phyloP scores from a whole-genome alignment of 768 basidiomycete genomes.

The Clitopilus hobsonii region DNA sequence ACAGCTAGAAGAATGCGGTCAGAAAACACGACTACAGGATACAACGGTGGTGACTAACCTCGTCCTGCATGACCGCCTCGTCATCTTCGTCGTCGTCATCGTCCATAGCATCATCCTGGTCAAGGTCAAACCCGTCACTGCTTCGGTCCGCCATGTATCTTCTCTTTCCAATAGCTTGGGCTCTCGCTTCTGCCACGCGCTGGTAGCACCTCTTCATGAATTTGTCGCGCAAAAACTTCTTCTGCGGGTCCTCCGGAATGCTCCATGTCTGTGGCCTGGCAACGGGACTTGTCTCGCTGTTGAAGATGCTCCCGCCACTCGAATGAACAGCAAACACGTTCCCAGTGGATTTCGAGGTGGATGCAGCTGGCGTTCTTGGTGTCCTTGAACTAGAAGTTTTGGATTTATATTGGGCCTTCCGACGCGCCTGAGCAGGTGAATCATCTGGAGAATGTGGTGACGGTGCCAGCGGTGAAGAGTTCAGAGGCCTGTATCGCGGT shows the following conservation, averaged over 20 bases:
- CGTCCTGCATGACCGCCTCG: slow-evolving; percentile 56
- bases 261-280: not conserved
- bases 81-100: slow-evolving; percentile 54
- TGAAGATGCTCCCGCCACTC: slow-evolving; percentile 19
- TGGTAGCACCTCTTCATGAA: slow-evolving; percentile 61
- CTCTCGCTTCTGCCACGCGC: slow-evolving; percentile 52
- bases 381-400: slow-evolving; percentile 9
- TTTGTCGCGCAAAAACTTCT: slow-evolving; percentile 51
- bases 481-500: slow-evolving; percentile 27
- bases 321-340: slow-evolving; percentile 7
- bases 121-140: slow-evolving; percentile 37
- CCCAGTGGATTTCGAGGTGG: slow-evolving; percentile 12
- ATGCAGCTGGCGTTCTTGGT: slow-evolving; percentile 23
- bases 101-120: slow-evolving; percentile 28
- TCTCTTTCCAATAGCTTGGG: slow-evolving; percentile 38
- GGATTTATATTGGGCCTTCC: slow-evolving; percentile 53
- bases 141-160: slow-evolving; percentile 32
- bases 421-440: slow-evolving; percentile 48
- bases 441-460: slow-evolving; percentile 33
- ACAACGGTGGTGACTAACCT: slow-evolving; percentile 34
- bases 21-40: too few relatives aligned
- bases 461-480: slow-evolving; percentile 47
- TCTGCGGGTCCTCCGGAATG: slow-evolving; percentile 41
- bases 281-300: slow-evolving; percentile 6
- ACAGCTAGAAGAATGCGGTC: slow-evolving; percentile 43